Evolutionary conservation across 352 stramenopile species (phyloP).

Genomic region (Phytopythium helicoides): DNA sequence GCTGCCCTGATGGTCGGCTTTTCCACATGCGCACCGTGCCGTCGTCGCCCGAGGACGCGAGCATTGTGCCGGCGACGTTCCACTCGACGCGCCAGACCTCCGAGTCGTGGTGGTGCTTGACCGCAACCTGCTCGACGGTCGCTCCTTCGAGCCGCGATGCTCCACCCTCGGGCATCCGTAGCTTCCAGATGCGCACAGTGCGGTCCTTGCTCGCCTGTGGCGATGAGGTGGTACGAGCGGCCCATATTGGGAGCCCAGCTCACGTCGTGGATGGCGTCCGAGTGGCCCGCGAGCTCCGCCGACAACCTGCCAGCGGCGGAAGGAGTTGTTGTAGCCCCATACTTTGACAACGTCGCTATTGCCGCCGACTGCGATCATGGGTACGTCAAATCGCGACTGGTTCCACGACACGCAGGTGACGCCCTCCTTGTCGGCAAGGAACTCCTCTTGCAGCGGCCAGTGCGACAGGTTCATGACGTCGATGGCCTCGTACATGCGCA

Average conservation of each 20-base stretch:
- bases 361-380: conserved; percentile 93
- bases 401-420: conserved; percentile 95
- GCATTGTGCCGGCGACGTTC: conserved; percentile 96
- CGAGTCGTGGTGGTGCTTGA: conserved; percentile 84
- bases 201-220: conserved; percentile 91
- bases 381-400: conserved; percentile 91
- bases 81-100: conserved; percentile 96
- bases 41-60: conserved; percentile 93
- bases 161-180: conserved; percentile 70
- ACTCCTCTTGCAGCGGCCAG: conserved; percentile 91
- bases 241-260: conserved; percentile 96
- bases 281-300: conserved; percentile 80
- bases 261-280: conserved; percentile 93
- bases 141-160: conserved; percentile 38
- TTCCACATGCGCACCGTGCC: conserved; percentile 96
- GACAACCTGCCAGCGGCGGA: conserved; percentile 86
- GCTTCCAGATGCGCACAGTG: conserved; percentile 85
- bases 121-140: conserved; percentile 67
- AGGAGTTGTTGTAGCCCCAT: conserved; percentile 90
- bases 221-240: conserved; percentile 91
- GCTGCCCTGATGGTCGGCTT: conserved; percentile 87
- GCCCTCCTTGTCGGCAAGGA: conserved; percentile 79
- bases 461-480: conserved; percentile 96
- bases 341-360: conserved; percentile 88
- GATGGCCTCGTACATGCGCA: conserved; percentile 95